phyloP scores from a whole-genome alignment of 2,329 filamentous ascomycete genomes.

The Sporothrix curviconia region DNA sequence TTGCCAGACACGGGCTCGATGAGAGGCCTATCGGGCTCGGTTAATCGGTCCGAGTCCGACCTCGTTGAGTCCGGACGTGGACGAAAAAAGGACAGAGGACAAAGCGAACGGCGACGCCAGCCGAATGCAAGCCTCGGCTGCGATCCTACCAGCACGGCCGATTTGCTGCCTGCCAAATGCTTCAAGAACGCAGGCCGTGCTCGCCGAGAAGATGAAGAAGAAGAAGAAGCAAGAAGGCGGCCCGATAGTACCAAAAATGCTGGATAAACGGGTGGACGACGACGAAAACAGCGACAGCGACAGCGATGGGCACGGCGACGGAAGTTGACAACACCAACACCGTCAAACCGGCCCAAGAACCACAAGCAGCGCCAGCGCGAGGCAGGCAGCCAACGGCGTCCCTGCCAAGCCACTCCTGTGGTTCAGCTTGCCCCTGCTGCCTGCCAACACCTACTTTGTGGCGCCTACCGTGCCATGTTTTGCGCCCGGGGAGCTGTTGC shows the following conservation, averaged over 20 bases:
- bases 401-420: constrained; percentile 55
- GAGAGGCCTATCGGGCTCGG: constrained; percentile 89
- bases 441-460: constrained; percentile 73
- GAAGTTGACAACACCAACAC: constrained; percentile 41
- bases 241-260: too few species aligned
- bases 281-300: too few species aligned
- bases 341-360: constrained; percentile 20
- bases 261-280: too few species aligned
- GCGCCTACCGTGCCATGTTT: constrained; percentile 79
- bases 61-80: constrained; percentile 52
- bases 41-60: constrained; percentile 66
- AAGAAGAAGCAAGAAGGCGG: too few species aligned
- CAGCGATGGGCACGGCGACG: constrained; percentile 39
- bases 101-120: constrained; percentile 21
- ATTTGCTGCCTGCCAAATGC: too few species aligned
- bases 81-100: constrained; percentile 23
- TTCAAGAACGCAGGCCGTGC: constrained; percentile 78
- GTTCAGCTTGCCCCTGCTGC: constrained; percentile 72
- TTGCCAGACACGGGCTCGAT: constrained; percentile 78
- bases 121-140: too few species aligned
- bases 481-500: constrained; percentile 58
- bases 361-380: constrained; percentile 39
- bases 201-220: constrained; percentile 48
- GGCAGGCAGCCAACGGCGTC: constrained; percentile 48
- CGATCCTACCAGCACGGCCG: too few species aligned